Base-by-base conservation (phyloP, 192 early-diverging fungal species). In the Backusella parvicylindrica region DNA sequence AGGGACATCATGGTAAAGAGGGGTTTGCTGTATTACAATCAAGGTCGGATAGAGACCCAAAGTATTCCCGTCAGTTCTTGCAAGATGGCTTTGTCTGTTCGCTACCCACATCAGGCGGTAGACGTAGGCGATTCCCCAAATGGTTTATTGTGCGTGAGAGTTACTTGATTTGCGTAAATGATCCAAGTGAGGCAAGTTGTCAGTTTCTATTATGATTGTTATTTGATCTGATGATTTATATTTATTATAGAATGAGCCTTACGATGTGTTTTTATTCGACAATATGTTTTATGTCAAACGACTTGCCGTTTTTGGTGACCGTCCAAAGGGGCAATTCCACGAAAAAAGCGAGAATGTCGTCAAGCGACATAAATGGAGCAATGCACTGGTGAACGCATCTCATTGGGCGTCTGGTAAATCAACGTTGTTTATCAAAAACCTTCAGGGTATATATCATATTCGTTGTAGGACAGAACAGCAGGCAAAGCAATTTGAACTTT, bases 81-180 rank as follows among this genome's bases (percentile, higher is more conserved):
- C 23, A 70, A 28, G 41, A 70, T 70, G 68, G 66, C 32, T 21
- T 68, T 2, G 68, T 47, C 9, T 70, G n/a, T 18, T 70, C 68
- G 1, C 31, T 70, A 31, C 41, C 40, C 21, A 47, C 40, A 15
- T 30, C 37, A 47, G 68, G 68, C 1, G 68, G 68, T 30, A 70
- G 41, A 47, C 38, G 68, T 30, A 23, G 41, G 1, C 26, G 68
- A 79, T 81, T 82, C 21, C 83, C 86, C 23, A 89, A 91, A 78
- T 93, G 91, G 86, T 88, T 93, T 70, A 77, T 93, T 36, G 89
- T 90, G 36, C 87, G 92, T 33, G 90, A 93, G 74, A 89, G 86
- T 30, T 86, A 75, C 37, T 76, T 86, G 16, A 79, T 84, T 71
- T 77, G 82, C 36, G 82, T 84, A 1, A 75, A 81, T n/a, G 77